Evolutionary conservation across 176 grass and related monocot genomes (phyloP).

Genomic region (Cymbopogon citratus): DNA sequence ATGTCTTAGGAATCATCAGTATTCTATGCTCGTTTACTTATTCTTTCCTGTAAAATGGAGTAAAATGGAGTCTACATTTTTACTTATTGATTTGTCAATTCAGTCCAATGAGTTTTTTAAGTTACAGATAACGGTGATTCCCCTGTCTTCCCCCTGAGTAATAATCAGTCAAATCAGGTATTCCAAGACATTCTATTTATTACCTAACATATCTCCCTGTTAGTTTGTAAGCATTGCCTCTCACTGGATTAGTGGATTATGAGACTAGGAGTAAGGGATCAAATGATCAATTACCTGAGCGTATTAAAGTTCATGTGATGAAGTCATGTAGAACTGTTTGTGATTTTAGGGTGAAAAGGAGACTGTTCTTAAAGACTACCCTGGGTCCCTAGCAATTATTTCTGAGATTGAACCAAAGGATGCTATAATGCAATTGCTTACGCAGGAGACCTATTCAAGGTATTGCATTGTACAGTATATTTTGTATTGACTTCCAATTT

Average conservation of each 20-base stretch:
- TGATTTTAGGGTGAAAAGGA: slow-evolving; percentile 40
- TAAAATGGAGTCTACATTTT: neutral
- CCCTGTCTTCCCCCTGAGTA: neutral
- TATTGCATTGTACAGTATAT: slow-evolving; percentile 26
- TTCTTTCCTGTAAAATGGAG: neutral
- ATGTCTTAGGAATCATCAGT: neutral
- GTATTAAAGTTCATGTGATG: neutral
- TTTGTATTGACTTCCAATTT: neutral
- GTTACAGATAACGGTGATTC: slow-evolving; percentile 36
- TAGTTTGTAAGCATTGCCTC: slow-evolving; percentile 9
- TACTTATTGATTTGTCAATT: neutral
- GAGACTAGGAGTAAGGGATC: neutral
- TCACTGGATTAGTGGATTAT: neutral
- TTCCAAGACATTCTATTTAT: neutral
- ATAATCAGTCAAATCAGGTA: slow-evolving; percentile 35
- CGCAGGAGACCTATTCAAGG: slow-evolving; percentile 89
- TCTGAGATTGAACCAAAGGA: slow-evolving; percentile 75
- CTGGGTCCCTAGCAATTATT: slow-evolving; percentile 53
- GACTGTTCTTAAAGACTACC: slow-evolving; percentile 34
- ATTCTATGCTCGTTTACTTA: neutral
- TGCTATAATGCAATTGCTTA: slow-evolving; percentile 70
- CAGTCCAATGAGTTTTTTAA: neutral
- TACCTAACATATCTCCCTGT: neutral
- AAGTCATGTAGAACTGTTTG: slow-evolving; percentile 1
- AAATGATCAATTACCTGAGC: neutral